phyloP scores from a whole-genome alignment of 2,329 filamentous ascomycete species.

The Dendryphion nanum region DNA sequence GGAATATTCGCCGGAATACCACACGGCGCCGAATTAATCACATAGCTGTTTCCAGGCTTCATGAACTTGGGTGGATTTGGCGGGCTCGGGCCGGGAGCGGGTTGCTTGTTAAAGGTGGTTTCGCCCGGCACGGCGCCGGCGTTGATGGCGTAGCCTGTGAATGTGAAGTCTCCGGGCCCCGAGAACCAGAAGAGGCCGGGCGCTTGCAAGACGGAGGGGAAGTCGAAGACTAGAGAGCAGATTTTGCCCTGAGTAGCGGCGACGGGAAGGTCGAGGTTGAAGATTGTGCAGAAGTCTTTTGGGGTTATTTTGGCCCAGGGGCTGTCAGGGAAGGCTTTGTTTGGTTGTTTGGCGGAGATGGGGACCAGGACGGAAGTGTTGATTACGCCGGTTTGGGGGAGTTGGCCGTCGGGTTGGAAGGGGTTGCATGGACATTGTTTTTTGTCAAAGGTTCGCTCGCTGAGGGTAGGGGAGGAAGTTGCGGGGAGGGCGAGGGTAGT shows the following conservation, averaged over 20 bases:
- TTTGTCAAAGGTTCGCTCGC: too few species aligned
- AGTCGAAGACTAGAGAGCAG: conserved; percentile 31
- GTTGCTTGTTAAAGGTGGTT: conserved; percentile 26
- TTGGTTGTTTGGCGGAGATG: conserved; percentile 19
- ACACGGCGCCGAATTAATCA: too few species aligned
- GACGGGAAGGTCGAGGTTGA: conserved; percentile 24
- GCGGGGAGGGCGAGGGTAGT: too few species aligned
- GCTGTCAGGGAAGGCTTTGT: conserved; percentile 15
- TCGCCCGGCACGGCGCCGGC: conserved; percentile 14
- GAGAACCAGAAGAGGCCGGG: conserved; percentile 14
- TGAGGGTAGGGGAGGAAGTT: too few species aligned
- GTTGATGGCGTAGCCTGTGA: conserved; percentile 21
- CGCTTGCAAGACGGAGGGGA: conserved; percentile 15
- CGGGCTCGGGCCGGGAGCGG: conserved; percentile 14
- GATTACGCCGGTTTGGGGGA: conserved; percentile 20
- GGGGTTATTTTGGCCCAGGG: conserved; percentile 21
- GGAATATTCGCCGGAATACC: too few species aligned
- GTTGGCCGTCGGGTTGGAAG: conserved; percentile 19
- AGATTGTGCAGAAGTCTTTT: conserved; percentile 29
- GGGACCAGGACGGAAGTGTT: conserved; percentile 18
- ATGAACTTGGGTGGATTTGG: conserved; percentile 17
- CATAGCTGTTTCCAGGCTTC: conserved; percentile 22
- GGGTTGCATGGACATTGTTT: conserved; percentile 18
- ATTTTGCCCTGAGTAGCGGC: conserved; percentile 21
- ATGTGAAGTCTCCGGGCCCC: conserved; percentile 21